Evolutionary conservation across 2,329 filamentous ascomycete genomes (phyloP).

Genomic region (Xylaria sp.): DNA sequence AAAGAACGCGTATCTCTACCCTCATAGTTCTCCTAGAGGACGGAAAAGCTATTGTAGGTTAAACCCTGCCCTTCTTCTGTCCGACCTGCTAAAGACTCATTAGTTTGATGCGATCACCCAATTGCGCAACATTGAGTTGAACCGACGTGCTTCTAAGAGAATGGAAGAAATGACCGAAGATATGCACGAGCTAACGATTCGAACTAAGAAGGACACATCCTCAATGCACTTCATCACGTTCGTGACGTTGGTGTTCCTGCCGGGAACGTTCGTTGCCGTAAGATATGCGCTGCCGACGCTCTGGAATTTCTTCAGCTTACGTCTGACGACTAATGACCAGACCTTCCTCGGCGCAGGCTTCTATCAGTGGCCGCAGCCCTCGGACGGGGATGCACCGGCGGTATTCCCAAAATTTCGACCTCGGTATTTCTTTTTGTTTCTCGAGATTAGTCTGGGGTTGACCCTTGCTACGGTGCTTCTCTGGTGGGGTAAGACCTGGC

Average conservation of each 20-base stretch:
- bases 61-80: not conserved
- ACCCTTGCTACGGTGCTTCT: not conserved
- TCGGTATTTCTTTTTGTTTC: not conserved
- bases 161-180: not conserved
- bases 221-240: not conserved
- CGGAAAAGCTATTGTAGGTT: not conserved
- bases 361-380: not conserved
- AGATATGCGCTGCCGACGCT: not conserved
- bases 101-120: not conserved
- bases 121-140: not conserved
- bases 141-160: not conserved
- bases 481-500: not conserved
- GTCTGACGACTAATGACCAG: not conserved
- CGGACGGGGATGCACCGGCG: not conserved
- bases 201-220: not conserved
- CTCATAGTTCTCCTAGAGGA: not conserved
- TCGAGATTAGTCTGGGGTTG: not conserved
- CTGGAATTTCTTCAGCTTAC: not conserved
- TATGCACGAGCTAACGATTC: not conserved
- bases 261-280: slow-evolving; percentile 20
- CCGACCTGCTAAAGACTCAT: not conserved
- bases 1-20: not conserved
- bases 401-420: not conserved
- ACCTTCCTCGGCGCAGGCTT: not conserved
- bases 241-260: slow-evolving; percentile 50